These are phyloP conservation scores for Volvox africanus DNA, from an alignment of 139 green algal genomes.

Conservation along the genomic window DNA sequence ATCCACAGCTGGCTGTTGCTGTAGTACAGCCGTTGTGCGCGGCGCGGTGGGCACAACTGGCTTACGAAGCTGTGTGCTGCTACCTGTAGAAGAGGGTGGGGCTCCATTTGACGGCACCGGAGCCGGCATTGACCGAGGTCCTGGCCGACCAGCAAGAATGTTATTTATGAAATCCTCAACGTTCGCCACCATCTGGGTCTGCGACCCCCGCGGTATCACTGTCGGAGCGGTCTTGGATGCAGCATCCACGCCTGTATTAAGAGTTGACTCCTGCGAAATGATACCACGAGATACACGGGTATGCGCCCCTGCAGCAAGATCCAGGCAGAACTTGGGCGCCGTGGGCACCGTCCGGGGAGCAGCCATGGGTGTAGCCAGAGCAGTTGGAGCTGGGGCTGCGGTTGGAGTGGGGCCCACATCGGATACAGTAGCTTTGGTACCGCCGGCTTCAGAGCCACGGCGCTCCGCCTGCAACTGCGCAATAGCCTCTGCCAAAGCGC, in stretches of 20 bases:
- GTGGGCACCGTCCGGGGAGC: neutral
- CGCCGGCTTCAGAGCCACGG: conserved; percentile 24
- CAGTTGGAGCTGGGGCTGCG: neutral
- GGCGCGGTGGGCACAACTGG: neutral
- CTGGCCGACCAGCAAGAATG: conserved; percentile 17
- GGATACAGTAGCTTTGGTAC: neutral
- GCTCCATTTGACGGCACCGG: neutral
- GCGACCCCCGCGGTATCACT: neutral
- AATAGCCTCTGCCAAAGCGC: conserved; percentile 30
- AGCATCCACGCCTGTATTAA: neutral
- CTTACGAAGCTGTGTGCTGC: neutral
- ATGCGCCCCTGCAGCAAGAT: neutral
- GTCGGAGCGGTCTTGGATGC: neutral
- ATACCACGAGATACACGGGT: neutral
- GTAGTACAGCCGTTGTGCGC: neutral
- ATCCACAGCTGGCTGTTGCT: neutral
- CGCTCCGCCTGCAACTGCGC: conserved; percentile 1
- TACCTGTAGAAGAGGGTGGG: no score
- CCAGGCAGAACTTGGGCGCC: conserved; percentile 39
- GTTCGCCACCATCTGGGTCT: conserved; percentile 43
- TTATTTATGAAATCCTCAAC: conserved; percentile 51
- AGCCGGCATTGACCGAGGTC: neutral
- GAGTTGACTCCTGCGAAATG: no score
- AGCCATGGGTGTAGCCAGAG: no score
- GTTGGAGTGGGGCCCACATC: neutral